These are phyloP conservation scores for Prunus salicina DNA, from an alignment of 306 rosid species.

Conservation along the genomic window DNA sequence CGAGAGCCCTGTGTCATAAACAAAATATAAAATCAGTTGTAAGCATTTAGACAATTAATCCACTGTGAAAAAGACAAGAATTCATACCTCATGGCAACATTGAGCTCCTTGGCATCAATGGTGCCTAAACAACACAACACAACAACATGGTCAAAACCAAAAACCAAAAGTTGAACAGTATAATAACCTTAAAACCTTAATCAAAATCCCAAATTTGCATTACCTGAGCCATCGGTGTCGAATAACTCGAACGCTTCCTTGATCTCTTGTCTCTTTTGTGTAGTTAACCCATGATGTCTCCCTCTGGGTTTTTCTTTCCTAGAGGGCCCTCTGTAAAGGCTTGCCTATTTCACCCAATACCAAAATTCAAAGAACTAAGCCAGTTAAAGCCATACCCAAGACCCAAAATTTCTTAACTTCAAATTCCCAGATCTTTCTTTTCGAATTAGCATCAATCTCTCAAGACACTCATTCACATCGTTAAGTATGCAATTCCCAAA, in stretches of 20 bases:
- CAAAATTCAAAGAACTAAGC: conserved; percentile 11
- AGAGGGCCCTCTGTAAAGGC: conserved; percentile 49
- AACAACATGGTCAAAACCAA: conserved; percentile 19
- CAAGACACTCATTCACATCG: not conserved
- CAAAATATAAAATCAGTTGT: conserved; percentile 16
- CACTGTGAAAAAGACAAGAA: not conserved
- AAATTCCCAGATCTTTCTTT: not conserved
- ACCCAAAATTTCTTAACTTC: not conserved
- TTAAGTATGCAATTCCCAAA: not conserved
- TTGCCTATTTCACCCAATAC: conserved; percentile 40
- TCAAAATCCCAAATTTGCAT: conserved; percentile 1
- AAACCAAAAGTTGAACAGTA: not conserved
- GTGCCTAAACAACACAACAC: conserved; percentile 50
- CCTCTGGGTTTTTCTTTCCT: conserved; percentile 60
- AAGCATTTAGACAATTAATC: not conserved
- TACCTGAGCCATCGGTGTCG: conserved; percentile 95
- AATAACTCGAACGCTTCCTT: conserved; percentile 90
- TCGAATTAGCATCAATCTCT: not conserved
- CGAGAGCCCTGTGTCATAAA: conserved; percentile 88
- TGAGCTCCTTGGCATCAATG: conserved; percentile 92
- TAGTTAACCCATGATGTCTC: conserved; percentile 54
- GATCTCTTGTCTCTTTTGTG: conserved; percentile 80
- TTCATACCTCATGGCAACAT: conserved; percentile 92
- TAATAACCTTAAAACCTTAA: not conserved
- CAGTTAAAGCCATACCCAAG: not conserved